A percentile compares a stretch with the other conserved stretches of the same genome.
phyloP scores from a whole-genome alignment of 106 monocot genomes.

The Dactylorhiza incarnata region DNA sequence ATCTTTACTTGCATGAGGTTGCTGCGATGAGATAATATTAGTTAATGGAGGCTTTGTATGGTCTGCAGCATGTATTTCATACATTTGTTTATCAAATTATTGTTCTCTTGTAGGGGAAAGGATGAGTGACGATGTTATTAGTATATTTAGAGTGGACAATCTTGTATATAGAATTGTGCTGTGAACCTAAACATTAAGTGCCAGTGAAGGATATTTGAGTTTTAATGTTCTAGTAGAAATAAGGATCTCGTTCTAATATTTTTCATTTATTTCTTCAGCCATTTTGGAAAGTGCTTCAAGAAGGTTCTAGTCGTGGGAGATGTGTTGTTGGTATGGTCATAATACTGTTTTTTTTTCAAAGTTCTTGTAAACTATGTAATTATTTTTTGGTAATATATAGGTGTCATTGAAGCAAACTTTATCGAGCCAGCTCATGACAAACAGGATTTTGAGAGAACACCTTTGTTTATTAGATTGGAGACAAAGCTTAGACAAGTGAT shows the following conservation, averaged over 20 bases:
- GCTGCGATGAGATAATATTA: not conserved
- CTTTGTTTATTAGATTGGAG: slow-evolving; percentile 72
- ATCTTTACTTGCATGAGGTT: not conserved
- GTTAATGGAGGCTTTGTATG: not conserved
- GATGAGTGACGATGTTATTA: not conserved
- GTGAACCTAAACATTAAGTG: not conserved
- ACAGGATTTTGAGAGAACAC: slow-evolving; percentile 92
- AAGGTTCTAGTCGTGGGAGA: slow-evolving; percentile 59
- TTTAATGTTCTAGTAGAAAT: not conserved
- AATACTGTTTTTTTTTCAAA: not conserved
- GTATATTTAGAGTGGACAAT: not conserved
- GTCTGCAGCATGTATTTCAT: not conserved
- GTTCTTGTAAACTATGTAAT: slow-evolving; percentile 9
- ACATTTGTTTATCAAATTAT: not conserved
- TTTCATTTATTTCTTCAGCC: slow-evolving; percentile 29
- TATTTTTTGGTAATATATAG: slow-evolving; percentile 15
- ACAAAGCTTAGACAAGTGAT: slow-evolving; percentile 58
- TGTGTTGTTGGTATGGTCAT: slow-evolving; percentile 62
- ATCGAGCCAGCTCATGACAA: slow-evolving; percentile 96
- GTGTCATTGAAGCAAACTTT: slow-evolving; percentile 88
- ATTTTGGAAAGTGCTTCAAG: slow-evolving; percentile 92
- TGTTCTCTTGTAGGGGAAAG: not conserved
- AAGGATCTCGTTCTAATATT: not conserved
- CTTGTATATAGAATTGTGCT: not conserved
- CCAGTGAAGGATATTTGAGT: not conserved